These are phyloP conservation scores for Malus hybrid DNA, from an alignment of 331 rosid species.

Conservation along the genomic window DNA sequence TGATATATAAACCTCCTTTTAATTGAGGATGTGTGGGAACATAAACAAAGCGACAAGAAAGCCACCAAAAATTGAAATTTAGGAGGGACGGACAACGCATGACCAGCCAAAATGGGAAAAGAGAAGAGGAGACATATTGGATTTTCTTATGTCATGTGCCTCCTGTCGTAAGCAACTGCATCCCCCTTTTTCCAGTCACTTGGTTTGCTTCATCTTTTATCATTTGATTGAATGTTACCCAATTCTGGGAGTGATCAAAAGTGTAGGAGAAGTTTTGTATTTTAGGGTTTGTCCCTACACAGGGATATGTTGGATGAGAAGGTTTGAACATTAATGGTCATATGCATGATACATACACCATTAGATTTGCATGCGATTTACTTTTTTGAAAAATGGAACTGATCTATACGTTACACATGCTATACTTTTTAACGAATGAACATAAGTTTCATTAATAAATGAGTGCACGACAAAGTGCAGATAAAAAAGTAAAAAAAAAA, in stretches of 20 bases:
- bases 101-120: slow-evolving; percentile 31
- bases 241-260: slow-evolving; percentile 14
- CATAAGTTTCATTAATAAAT: too few relatives aligned
- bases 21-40: slow-evolving; percentile 55
- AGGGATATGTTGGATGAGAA: background rate
- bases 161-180: slow-evolving; percentile 33
- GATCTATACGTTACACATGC: too few relatives aligned
- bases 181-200: slow-evolving; percentile 18
- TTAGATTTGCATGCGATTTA: background rate
- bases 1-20: slow-evolving; percentile 37
- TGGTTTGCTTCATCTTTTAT: slow-evolving; percentile 15
- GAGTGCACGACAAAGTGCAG: too few relatives aligned
- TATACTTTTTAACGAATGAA: too few relatives aligned
- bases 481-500: too few relatives aligned
- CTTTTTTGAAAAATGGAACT: background rate
- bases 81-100: slow-evolving; percentile 34
- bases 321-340: too few relatives aligned
- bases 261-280: slow-evolving; percentile 8
- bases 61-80: slow-evolving; percentile 44
- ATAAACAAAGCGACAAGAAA: slow-evolving; percentile 40
- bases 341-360: background rate
- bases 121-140: slow-evolving; percentile 20
- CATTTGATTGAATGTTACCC: slow-evolving; percentile 6
- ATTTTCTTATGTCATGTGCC: slow-evolving; percentile 46
- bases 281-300: slow-evolving; percentile 21